phyloP scores from a whole-genome alignment of 192 early-diverging fungal genomes.

The Lobosporangium transversale region DNA sequence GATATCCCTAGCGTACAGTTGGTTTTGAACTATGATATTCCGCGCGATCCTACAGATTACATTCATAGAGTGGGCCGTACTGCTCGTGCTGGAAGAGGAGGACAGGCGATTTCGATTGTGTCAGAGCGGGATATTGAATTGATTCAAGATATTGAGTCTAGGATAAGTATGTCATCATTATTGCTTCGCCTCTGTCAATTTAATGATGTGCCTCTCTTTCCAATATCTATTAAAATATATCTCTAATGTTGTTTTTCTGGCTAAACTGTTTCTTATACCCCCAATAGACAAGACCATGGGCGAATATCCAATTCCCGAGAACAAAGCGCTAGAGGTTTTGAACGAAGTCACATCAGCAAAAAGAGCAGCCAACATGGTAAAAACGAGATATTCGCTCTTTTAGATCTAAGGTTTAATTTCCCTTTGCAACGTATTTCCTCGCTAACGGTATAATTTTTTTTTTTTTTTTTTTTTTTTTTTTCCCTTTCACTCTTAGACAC shows the following conservation, averaged over 20 bases:
- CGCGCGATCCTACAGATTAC: slow-evolving; percentile 95
- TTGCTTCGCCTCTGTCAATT: neutral
- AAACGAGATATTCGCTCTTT: neutral
- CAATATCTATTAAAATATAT: no score
- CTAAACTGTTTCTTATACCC: no score
- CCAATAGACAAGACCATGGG: slow-evolving; percentile 79
- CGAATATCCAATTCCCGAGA: slow-evolving; percentile 81
- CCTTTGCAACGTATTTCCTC: no score
- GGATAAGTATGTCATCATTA: slow-evolving; percentile 64
- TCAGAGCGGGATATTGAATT: slow-evolving; percentile 88
- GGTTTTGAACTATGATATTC: slow-evolving; percentile 97
- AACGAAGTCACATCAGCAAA: slow-evolving; percentile 89
- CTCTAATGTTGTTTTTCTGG: no score
- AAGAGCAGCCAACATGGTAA: slow-evolving; percentile 86
- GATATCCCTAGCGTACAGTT: slow-evolving; percentile 95
- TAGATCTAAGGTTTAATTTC: no score
- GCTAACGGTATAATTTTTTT: no score
- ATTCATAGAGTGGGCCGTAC: slow-evolving; percentile 99
- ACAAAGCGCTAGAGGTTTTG: slow-evolving; percentile 84
- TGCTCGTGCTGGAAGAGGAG: slow-evolving; percentile 94
- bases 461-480: slow-evolving; percentile 1
- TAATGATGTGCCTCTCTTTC: no score
- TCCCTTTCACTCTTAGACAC: slow-evolving; percentile 30
- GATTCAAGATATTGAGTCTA: slow-evolving; percentile 90
- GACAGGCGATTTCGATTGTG: slow-evolving; percentile 88